Conservation (phyloP, 495 filamentous ascomycete genomes). For the Podospora conica region DNA sequence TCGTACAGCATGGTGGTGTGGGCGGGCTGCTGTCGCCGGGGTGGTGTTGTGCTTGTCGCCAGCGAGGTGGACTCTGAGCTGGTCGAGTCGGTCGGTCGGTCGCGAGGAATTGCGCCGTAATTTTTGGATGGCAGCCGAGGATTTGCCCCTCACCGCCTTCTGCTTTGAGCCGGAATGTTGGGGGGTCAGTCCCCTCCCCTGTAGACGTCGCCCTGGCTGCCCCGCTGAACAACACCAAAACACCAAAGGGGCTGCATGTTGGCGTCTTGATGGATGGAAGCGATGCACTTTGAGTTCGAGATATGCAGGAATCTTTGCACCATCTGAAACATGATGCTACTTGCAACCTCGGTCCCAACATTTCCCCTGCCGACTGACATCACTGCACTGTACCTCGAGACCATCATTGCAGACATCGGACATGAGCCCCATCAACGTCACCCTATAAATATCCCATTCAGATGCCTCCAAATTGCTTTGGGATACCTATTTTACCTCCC, state of each 20-base stretch:
- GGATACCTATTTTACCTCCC: background rate
- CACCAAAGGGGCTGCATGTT: background rate
- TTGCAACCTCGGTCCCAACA: background rate
- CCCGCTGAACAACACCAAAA: background rate
- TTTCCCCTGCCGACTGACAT: background rate
- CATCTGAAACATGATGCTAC: background rate
- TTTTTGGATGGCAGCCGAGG: slow-evolving; percentile 6
- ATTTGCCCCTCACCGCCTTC: slow-evolving; percentile 18
- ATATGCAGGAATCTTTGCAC: background rate
- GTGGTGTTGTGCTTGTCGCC: slow-evolving; percentile 16
- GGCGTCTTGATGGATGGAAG: background rate
- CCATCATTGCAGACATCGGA: background rate
- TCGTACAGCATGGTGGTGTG: slow-evolving; percentile 81
- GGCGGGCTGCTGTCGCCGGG: background rate
- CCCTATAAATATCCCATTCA: background rate
- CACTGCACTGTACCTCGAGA: background rate
- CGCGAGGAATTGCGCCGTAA: background rate
- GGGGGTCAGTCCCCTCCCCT: background rate
- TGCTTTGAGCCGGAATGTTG: background rate
- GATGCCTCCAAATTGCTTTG: background rate
- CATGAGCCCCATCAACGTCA: background rate
- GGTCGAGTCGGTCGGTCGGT: background rate
- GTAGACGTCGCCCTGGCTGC: background rate
- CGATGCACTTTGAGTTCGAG: background rate
- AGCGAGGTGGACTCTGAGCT: slow-evolving; percentile 11